phyloP scores from a whole-genome alignment of 2,329 filamentous ascomycete species.

The Pseudogymnoascus destructans region DNA sequence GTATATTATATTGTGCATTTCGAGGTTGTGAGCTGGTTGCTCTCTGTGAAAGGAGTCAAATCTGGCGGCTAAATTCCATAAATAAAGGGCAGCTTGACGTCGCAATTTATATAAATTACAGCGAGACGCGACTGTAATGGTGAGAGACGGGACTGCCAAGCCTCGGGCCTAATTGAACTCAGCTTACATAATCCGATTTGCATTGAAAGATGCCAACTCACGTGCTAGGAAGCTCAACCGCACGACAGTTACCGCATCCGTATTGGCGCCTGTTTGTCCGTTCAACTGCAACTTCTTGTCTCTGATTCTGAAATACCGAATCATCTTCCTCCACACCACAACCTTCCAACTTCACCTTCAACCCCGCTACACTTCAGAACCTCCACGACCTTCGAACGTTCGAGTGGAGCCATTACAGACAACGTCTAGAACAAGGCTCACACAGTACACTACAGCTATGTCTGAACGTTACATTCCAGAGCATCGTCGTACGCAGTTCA shows the following conservation, averaged over 20 bases:
- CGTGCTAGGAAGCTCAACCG: slow-evolving; percentile 3
- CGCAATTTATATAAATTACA: neutral
- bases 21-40: neutral
- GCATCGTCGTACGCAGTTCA: slow-evolving; percentile 98
- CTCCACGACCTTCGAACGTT: slow-evolving; percentile 5
- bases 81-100: neutral
- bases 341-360: slow-evolving; percentile 8
- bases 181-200: neutral
- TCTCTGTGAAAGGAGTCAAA: neutral
- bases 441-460: slow-evolving; percentile 41
- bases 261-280: slow-evolving; percentile 9
- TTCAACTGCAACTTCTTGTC: slow-evolving; percentile 9
- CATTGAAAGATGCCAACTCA: neutral
- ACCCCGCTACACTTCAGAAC: slow-evolving; percentile 4
- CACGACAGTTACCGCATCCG: slow-evolving; percentile 7
- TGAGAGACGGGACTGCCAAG: slow-evolving; percentile 5
- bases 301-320: slow-evolving; percentile 8
- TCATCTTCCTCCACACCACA: slow-evolving; percentile 8
- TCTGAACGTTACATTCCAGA: slow-evolving; percentile 98
- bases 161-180: neutral
- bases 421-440: slow-evolving; percentile 7
- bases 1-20: neutral
- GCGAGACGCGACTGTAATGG: neutral
- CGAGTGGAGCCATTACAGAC: slow-evolving; percentile 8
- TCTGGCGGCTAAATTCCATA: neutral